Percentiles rank a stretch among this genome's conserved stretches.
Evolutionary conservation across 1,139 yeast genomes (phyloP).

Genomic region (Candida frijolesensis): DNA sequence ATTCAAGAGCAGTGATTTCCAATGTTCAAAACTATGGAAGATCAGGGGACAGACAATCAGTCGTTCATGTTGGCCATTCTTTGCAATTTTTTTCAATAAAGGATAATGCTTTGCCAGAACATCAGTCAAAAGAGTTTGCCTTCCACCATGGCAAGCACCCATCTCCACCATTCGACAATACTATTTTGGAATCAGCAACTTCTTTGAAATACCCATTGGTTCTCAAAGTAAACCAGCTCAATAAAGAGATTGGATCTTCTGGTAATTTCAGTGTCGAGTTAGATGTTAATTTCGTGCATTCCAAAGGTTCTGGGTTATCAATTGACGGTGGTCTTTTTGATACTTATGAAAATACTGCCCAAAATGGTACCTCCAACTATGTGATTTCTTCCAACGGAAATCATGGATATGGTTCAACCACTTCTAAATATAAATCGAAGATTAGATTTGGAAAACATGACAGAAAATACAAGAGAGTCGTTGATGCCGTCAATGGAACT

Average conservation of each 20-base stretch:
- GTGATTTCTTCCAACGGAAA: slow-evolving; percentile 51
- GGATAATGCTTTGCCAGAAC: slow-evolving; percentile 16
- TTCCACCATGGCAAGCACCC: not conserved
- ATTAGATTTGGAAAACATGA: slow-evolving; percentile 23
- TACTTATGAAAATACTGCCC: slow-evolving; percentile 22
- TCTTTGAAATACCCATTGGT: slow-evolving; percentile 28
- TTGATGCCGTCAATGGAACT: slow-evolving; percentile 42
- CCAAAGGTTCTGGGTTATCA: slow-evolving; percentile 17
- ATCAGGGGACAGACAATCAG: slow-evolving; percentile 33
- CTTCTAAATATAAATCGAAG: slow-evolving; percentile 39
- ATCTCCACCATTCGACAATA: slow-evolving; percentile 7
- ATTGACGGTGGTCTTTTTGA: slow-evolving; percentile 24
- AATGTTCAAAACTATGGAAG: slow-evolving; percentile 35
- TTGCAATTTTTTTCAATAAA: slow-evolving; percentile 20
- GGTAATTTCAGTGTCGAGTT: slow-evolving; percentile 22
- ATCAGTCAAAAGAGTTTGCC: not conserved
- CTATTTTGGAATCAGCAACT: slow-evolving; percentile 20
- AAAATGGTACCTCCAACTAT: slow-evolving; percentile 52
- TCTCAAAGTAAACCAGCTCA: slow-evolving; percentile 13
- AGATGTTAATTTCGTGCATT: slow-evolving; percentile 20
- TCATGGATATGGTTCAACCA: slow-evolving; percentile 48
- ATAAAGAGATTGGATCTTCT: slow-evolving; percentile 12
- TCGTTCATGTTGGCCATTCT: slow-evolving; percentile 31
- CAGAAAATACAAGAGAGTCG: slow-evolving; percentile 38
- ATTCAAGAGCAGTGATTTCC: slow-evolving; percentile 31